phyloP scores from a whole-genome alignment of 176 grass and related monocot species.

The Avena insularis region DNA sequence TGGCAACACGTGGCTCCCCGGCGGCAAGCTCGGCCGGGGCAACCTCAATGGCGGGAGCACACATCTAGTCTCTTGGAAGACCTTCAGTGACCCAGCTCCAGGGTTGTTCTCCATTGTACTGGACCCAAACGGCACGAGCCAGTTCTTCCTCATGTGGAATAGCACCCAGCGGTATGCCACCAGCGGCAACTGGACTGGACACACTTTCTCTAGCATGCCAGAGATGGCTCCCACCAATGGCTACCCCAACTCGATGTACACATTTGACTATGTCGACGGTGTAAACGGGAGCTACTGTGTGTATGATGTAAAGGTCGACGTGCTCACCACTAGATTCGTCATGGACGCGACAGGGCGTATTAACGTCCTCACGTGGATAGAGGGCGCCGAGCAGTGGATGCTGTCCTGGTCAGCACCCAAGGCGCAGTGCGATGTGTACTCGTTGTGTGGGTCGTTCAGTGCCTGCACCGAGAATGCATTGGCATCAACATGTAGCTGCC shows the following conservation, averaged over 20 bases:
- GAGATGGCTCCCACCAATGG: constrained; percentile 10
- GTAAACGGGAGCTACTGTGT: constrained; percentile 5
- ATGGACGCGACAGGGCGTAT: constrained; percentile 25
- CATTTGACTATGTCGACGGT: background rate
- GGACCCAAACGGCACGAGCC: constrained; percentile 16
- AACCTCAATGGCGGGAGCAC: constrained; percentile 5
- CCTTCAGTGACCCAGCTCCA: constrained; percentile 35
- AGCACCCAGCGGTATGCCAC: constrained; percentile 23
- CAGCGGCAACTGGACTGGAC: constrained; percentile 47
- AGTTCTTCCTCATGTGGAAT: constrained; percentile 45
- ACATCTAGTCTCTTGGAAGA: constrained; percentile 35
- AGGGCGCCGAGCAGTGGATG: constrained; percentile 1
- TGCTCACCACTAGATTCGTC: background rate
- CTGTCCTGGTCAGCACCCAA: constrained; percentile 1
- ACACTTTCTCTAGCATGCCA: background rate
- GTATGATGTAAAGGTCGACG: background rate
- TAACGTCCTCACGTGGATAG: background rate
- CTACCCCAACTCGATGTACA: background rate
- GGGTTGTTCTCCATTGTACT: constrained; percentile 41
- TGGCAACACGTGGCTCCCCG: constrained; percentile 48
- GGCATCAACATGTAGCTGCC: constrained; percentile 31
- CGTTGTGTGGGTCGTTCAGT: constrained; percentile 22
- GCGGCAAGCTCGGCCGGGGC: constrained; percentile 41
- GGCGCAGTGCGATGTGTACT: constrained; percentile 21
- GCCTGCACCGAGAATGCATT: constrained; percentile 20